Evolutionary conservation across 2,329 filamentous ascomycete genomes (phyloP), one percentile per base, ranked within the genome.

Genomic region (Aotearoamyces nothofagi): DNA sequence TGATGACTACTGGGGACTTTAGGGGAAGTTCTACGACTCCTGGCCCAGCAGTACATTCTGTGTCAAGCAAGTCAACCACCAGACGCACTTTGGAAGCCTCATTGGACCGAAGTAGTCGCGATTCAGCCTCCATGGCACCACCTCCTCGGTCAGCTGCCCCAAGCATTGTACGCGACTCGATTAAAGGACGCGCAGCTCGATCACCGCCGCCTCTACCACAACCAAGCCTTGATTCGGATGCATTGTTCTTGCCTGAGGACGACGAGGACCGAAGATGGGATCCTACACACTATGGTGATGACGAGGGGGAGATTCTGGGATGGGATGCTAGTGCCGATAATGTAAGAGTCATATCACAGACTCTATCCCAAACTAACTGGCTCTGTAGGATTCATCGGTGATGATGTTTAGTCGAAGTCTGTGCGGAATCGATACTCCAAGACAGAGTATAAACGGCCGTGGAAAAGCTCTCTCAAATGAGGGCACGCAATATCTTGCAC

Each of bases 1-100:
- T 87, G 35, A 86, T 84, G 78, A 87, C 80, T 1, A 71, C 78
- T 6, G 80, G 79, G 9, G 78, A 83, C 39, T 60, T 37, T 10
- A 43, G 45, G 30, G 39, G 33, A 11, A 33, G 31, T 24, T 47
- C 46, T 5, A 33, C 37, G 12, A 40, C 41, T 23, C 45, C 46
- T 27, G 39, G 29, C 9, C 39, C 40, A 24, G 41, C 41, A 30
- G 33, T 39, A 13, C 36, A 45, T 38, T 33, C 32, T 30, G 33
- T 16, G 15, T 42, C 45, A 2, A 48, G 46, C 17, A 36, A 39
- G 29, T 38, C 39, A 11, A 34, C 38, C 27, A 38, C 40, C 17
- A 48, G 40, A 35, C 44, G 40, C 27, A 35, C 39, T 9, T 33
- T 45, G 9, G 46, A 46, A 32, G 41, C 41, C 7, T 40, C 38